A percentile compares a stretch with the other conserved stretches of the same genome.
These are phyloP conservation scores for Euphorbia corollata DNA, from an alignment of 441 rosid species.

Conservation along the genomic window DNA sequence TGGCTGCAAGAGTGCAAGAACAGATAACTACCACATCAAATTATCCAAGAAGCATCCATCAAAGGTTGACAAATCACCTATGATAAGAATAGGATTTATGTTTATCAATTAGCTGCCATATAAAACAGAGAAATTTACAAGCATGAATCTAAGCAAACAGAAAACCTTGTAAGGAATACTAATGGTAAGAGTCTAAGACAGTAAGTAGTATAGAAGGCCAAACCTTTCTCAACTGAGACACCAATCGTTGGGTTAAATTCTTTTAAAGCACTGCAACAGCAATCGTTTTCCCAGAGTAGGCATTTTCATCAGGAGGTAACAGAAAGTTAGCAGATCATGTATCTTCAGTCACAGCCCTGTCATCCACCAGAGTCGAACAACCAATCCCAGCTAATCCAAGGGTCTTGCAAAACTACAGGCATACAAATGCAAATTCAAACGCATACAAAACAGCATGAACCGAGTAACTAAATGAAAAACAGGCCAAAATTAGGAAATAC, in stretches of 20 bases:
- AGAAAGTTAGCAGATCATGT: slow-evolving; percentile 54
- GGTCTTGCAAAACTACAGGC: slow-evolving; percentile 77
- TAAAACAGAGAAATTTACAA: background rate
- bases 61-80: slow-evolving; percentile 63
- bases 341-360: slow-evolving; percentile 49
- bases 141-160: background rate
- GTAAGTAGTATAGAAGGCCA: background rate
- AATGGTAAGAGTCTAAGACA: slow-evolving; percentile 4
- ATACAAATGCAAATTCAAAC: slow-evolving; percentile 5
- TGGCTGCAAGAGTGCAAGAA: slow-evolving; percentile 46
- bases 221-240: slow-evolving; percentile 69
- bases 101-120: slow-evolving; percentile 5
- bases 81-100: background rate
- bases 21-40: slow-evolving; percentile 66
- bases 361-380: slow-evolving; percentile 70
- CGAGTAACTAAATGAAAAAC: background rate
- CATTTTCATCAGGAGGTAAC: slow-evolving; percentile 43
- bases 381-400: slow-evolving; percentile 89
- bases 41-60: slow-evolving; percentile 48
- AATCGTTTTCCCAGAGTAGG: slow-evolving; percentile 32
- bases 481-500: slow-evolving; percentile 23
- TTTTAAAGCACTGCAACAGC: slow-evolving; percentile 54
- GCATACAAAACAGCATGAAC: background rate
- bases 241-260: slow-evolving; percentile 85
- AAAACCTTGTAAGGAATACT: background rate